Percentiles rank a stretch among this genome's conserved stretches.
Conservation (phyloP, 2,329 filamentous ascomycete species). For the Fusarium beomiforme region DNA sequence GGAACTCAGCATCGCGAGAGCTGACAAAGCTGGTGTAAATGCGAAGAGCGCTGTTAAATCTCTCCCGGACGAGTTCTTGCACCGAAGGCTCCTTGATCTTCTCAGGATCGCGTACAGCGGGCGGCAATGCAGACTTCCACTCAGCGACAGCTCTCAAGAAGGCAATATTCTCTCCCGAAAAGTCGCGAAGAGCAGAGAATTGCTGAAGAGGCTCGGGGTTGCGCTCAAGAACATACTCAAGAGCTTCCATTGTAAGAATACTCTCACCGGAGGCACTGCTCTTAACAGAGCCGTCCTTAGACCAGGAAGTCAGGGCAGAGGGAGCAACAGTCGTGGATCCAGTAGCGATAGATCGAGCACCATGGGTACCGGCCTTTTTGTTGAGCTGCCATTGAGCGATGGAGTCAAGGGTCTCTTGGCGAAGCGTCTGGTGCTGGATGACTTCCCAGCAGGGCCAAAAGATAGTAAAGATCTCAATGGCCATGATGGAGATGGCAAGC, state of each 20-base stretch:
- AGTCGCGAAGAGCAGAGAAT: constrained; percentile 73
- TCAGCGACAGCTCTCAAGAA: constrained; percentile 68
- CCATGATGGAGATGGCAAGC: constrained; percentile 68
- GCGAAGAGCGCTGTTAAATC: constrained; percentile 67
- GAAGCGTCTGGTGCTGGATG: constrained; percentile 54
- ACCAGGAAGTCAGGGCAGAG: constrained; percentile 52
- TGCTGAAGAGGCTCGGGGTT: constrained; percentile 69
- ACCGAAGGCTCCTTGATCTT: constrained; percentile 34
- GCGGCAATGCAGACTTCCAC: constrained; percentile 48
- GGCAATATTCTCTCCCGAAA: constrained; percentile 75
- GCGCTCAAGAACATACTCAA: constrained; percentile 66
- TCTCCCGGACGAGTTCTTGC: constrained; percentile 55
- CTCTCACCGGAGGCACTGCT: constrained; percentile 52
- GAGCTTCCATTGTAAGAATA: constrained; percentile 42
- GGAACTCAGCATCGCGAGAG: constrained; percentile 64
- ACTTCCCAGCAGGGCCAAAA: constrained; percentile 71
- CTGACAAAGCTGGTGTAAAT: constrained; percentile 43
- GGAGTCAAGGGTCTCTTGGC: constrained; percentile 59
- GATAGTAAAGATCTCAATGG: constrained; percentile 71
- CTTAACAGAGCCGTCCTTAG: constrained; percentile 48
- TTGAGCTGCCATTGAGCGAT: constrained; percentile 60
- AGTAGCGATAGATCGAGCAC: constrained; percentile 48
- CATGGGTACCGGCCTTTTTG: constrained; percentile 45
- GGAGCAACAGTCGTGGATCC: constrained; percentile 46
- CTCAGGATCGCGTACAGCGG: constrained; percentile 38